A percentile compares a stretch with the other conserved stretches of the same genome.
phyloP scores from a whole-genome alignment of 1,139 yeast species.

The Geotrichum restrictum region DNA sequence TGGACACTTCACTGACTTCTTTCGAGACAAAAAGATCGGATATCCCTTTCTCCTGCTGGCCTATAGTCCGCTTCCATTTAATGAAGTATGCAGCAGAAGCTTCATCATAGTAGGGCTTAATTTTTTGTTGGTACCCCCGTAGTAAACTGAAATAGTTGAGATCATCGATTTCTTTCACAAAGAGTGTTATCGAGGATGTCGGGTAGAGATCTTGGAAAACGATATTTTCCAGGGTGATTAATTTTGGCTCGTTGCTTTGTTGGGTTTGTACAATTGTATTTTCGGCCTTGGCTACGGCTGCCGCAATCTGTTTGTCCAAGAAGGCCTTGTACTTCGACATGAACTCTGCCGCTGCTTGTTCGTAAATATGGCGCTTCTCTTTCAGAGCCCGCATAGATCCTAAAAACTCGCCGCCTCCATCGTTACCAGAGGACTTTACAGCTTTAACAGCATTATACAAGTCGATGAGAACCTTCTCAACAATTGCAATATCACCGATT shows the following conservation, averaged over 20 bases:
- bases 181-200: constrained; percentile 61
- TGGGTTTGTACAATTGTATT: constrained; percentile 12
- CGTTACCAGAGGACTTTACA: constrained; percentile 31
- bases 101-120: constrained; percentile 31
- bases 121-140: constrained; percentile 31
- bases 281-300: constrained; percentile 28
- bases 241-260: constrained; percentile 24
- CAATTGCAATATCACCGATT: constrained; percentile 42
- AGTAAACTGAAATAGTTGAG: constrained; percentile 44
- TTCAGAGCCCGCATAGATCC: constrained; percentile 70
- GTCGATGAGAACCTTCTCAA: constrained; percentile 58
- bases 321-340: constrained; percentile 48
- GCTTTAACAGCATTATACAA: constrained; percentile 56
- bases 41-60: constrained; percentile 2
- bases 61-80: constrained; percentile 31
- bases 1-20: constrained; percentile 4
- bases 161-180: constrained; percentile 54
- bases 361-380: constrained; percentile 63
- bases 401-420: constrained; percentile 45
- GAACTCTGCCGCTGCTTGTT: constrained; percentile 53
- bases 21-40: constrained; percentile 9
- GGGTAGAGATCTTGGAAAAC: constrained; percentile 41
- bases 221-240: constrained; percentile 25
- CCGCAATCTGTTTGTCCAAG: constrained; percentile 45
- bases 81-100: constrained; percentile 34